A percentile compares a stretch with the other conserved stretches of the same genome.
phyloP scores from a whole-genome alignment of 148 eudicot species.

The Vaccinium darrowii region DNA sequence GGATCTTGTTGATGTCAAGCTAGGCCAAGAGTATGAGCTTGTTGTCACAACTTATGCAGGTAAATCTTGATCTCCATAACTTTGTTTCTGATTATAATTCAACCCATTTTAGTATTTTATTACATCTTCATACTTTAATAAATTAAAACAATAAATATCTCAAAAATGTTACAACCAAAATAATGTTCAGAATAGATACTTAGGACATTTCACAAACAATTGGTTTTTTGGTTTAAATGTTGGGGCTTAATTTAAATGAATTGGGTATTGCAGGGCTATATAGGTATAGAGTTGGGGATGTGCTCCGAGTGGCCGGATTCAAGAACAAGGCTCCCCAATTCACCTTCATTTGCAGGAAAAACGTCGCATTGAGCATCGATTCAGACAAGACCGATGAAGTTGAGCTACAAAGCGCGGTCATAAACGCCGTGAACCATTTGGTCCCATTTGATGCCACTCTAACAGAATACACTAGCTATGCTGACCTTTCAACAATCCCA shows the following conservation, averaged over 20 bases:
- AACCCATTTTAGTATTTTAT: background rate
- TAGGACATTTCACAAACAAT: too few relatives aligned
- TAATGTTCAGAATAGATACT: background rate
- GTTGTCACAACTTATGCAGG: slow-evolving; percentile 85
- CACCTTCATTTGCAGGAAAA: slow-evolving; percentile 69
- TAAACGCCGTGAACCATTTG: slow-evolving; percentile 46
- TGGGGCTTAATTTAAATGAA: background rate
- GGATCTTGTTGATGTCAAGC: slow-evolving; percentile 67
- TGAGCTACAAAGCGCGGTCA: slow-evolving; percentile 66
- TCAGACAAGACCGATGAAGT: slow-evolving; percentile 79
- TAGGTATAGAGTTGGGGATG: slow-evolving; percentile 72
- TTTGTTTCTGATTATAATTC: background rate
- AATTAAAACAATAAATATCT: background rate
- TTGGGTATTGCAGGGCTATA: slow-evolving; percentile 50
- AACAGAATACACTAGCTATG: slow-evolving; percentile 71
- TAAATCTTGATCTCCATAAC: slow-evolving; percentile 14
- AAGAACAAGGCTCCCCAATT: slow-evolving; percentile 82
- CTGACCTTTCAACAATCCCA: slow-evolving; percentile 53
- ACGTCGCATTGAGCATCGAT: slow-evolving; percentile 70
- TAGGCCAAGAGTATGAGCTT: slow-evolving; percentile 79
- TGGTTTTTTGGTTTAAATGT: too few relatives aligned
- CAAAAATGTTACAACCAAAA: too few relatives aligned
- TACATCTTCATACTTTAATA: background rate
- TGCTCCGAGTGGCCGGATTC: slow-evolving; percentile 68
- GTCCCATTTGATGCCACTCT: slow-evolving; percentile 49